Evolutionary conservation across 306 rosid genomes (phyloP).

Genomic region (Rosa chinensis): DNA sequence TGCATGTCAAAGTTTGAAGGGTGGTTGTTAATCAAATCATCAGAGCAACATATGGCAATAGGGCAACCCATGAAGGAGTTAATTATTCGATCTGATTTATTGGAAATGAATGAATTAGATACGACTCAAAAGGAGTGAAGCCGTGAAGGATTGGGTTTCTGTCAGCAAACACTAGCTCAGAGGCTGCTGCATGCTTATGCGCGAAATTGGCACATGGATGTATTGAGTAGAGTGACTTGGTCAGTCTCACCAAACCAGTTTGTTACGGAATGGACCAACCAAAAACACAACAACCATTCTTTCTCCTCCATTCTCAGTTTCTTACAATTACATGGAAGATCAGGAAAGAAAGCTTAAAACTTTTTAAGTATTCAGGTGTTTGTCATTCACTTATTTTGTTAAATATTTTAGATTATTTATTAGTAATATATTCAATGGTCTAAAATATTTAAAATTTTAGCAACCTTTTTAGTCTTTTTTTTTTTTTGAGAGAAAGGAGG

Average conservation of each 20-base stretch:
- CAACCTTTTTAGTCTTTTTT: too few species aligned
- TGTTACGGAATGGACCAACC: background rate
- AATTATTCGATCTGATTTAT: background rate
- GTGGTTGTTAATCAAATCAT: background rate
- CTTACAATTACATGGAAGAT: background rate
- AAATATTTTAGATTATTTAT: too few species aligned
- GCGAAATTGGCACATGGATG: background rate
- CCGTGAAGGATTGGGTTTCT: background rate
- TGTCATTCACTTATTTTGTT: too few species aligned
- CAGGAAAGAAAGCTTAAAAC: background rate
- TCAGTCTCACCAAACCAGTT: background rate
- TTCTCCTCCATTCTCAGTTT: background rate
- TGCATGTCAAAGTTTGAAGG: constrained; percentile 21
- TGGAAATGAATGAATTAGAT: constrained; percentile 9
- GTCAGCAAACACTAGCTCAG: constrained; percentile 16
- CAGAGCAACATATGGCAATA: background rate
- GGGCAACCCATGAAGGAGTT: background rate
- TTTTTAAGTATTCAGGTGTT: too few species aligned
- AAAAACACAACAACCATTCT: background rate
- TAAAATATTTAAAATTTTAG: too few species aligned
- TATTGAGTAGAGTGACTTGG: background rate
- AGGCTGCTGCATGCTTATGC: background rate
- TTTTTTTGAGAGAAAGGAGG: too few species aligned
- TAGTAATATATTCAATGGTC: too few species aligned
- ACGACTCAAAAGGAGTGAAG: background rate